Percentiles rank a stretch among this genome's conserved stretches.
Conservation (phyloP, 2,329 filamentous ascomycete genomes). For the Macrophomina pseudophaseolina region DNA sequence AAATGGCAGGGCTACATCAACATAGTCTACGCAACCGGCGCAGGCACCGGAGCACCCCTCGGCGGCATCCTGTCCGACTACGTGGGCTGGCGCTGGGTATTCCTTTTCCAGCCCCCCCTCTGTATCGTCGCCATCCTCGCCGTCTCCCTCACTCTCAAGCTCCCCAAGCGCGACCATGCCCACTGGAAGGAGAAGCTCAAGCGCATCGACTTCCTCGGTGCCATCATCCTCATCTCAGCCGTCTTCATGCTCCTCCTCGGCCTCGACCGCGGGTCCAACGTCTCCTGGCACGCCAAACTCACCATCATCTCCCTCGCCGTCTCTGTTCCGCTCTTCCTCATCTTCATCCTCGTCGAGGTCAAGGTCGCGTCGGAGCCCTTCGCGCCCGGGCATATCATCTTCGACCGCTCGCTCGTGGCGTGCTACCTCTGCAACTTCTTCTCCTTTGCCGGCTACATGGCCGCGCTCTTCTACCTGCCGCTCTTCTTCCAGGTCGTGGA, state of each 20-base stretch:
- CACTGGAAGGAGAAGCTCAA: conserved; percentile 70
- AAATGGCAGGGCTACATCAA: conserved; percentile 78
- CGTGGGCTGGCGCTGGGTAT: conserved; percentile 79
- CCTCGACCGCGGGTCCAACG: conserved; percentile 74
- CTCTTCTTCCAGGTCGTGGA: conserved; percentile 39
- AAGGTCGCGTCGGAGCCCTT: conserved; percentile 73
- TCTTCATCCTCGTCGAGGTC: conserved; percentile 73
- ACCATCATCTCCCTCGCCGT: conserved; percentile 64
- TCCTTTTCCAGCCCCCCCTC: conserved; percentile 72
- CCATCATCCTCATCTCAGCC: conserved; percentile 67
- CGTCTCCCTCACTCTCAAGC: conserved; percentile 66
- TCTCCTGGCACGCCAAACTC: conserved; percentile 66
- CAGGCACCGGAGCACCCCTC: conserved; percentile 70
- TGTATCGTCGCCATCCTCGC: conserved; percentile 68
- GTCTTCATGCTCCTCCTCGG: conserved; percentile 71
- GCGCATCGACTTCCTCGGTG: conserved; percentile 76
- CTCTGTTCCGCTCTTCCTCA: conserved; percentile 63
- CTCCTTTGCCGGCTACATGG: conserved; percentile 64
- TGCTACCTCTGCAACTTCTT: conserved; percentile 77
- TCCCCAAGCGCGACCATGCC: conserved; percentile 62
- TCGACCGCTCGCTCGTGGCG: conserved; percentile 68
- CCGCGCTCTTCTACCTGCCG: conserved; percentile 66
- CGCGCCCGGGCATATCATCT: conserved; percentile 74
- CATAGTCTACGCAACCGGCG: conserved; percentile 72
- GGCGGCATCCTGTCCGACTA: conserved; percentile 74